Evolutionary conservation across 106 monocot species (phyloP), one percentile per base, ranked within the genome.

Genomic region (Phalaenopsis equestris): DNA sequence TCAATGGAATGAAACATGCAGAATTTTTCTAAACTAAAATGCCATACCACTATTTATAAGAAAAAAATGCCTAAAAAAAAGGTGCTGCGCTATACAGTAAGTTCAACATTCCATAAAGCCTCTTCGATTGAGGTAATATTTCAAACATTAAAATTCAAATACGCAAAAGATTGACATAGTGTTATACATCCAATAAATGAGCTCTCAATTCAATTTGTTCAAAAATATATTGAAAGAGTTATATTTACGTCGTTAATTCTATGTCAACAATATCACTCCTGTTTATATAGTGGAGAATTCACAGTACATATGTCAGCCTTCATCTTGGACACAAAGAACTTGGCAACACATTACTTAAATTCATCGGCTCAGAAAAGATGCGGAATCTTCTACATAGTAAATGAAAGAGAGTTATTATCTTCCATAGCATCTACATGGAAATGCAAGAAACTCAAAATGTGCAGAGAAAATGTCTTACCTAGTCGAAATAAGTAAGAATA

Each of bases 401-500:
- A 70, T 38, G 38, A 70, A 39, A 39, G 6, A 61, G 61, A 61
- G 39, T 39, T 70, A 70, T 37, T 70, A 70, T 70, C 14, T 55
- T 77, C 55, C 5, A 48, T 77, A 55, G 8, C 17, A 77, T 77
- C 39, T 16, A 30, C 14, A 77, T 77, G 36, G 17, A 12, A 55
- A 55, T 77, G 30, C 52, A 77, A 52, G 55, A 77, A 77, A 77
- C 52, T 15, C 52, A 3, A 55, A 45, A 16, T 58, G 3, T 4
- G 19, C 57, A 39, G 41, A 41, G 23, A 55, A 78, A 58, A 58
- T 55, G 21, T 41, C 78, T 88, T 81, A 99, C 92, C 98, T 45
- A 95, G 84, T 48, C 98, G 89, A 90, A 99, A 99, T 37, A 92
- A 77, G 82, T 94, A 99, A 21, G 98, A 99, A 16, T 86, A 80